These are phyloP conservation scores for Lasiodiplodia sp. DNA, from an alignment of 2,329 filamentous ascomycete genomes.

Conservation along the genomic window DNA sequence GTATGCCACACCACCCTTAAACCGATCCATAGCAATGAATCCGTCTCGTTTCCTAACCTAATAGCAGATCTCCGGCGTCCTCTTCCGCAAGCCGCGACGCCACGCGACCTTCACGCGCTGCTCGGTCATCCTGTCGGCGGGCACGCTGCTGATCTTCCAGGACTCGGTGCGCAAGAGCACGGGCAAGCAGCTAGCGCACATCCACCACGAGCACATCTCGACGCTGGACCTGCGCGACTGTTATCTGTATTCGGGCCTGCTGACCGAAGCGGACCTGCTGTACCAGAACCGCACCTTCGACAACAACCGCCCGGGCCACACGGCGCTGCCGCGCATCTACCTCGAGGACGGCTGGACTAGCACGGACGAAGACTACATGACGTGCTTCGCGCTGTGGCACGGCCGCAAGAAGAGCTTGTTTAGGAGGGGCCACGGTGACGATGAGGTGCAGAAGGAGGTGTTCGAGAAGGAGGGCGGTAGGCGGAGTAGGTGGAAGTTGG, in stretches of 20 bases:
- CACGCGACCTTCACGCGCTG: constrained; percentile 68
- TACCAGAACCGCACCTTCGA: constrained; percentile 72
- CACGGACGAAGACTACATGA: constrained; percentile 70
- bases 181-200: constrained; percentile 64
- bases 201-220: constrained; percentile 67
- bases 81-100: constrained; percentile 70
- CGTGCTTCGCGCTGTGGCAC: constrained; percentile 72
- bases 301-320: constrained; percentile 65
- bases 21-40: neutral
- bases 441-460: constrained; percentile 34
- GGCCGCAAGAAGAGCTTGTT: constrained; percentile 65
- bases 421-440: constrained; percentile 43
- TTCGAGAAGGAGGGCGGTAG: constrained; percentile 9
- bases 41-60: neutral
- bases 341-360: constrained; percentile 67
- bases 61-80: constrained; percentile 61
- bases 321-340: constrained; percentile 66
- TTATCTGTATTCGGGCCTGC: constrained; percentile 70
- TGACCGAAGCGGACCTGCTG: constrained; percentile 66
- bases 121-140: constrained; percentile 66
- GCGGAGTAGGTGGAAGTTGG: constrained; percentile 60
- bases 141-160: constrained; percentile 68
- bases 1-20: neutral
- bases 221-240: constrained; percentile 67
- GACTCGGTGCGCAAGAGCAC: constrained; percentile 63